phyloP scores from a whole-genome alignment of 2,329 filamentous ascomycete species.

The Ceratocystis ficicola region DNA sequence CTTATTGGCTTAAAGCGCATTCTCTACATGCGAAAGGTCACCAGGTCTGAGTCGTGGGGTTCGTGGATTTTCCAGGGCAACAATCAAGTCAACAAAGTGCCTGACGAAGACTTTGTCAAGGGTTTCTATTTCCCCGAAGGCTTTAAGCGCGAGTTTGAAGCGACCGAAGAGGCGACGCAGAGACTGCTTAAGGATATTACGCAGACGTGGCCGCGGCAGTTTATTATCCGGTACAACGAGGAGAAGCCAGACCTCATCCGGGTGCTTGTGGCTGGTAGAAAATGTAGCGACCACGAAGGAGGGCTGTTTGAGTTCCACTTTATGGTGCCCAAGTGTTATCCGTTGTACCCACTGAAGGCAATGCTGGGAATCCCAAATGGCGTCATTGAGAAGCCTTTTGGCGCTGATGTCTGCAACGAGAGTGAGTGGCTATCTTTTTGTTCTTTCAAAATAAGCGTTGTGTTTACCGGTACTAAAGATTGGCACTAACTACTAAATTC shows the following conservation, averaged over 20 bases:
- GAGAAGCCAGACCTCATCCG: slow-evolving; percentile 3
- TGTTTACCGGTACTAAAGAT: too few species aligned
- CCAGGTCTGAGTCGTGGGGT: slow-evolving; percentile 4
- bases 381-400: slow-evolving; percentile 9
- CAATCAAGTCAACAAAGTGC: not conserved
- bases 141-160: slow-evolving; percentile 7
- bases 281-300: slow-evolving; percentile 5
- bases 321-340: slow-evolving; percentile 8
- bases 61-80: slow-evolving; percentile 10
- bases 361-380: slow-evolving; percentile 9
- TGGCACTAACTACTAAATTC: too few species aligned
- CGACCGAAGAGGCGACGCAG: slow-evolving; percentile 1
- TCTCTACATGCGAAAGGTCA: not conserved
- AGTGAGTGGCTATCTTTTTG: not conserved
- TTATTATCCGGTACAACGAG: slow-evolving; percentile 5
- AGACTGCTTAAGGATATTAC: slow-evolving; percentile 4
- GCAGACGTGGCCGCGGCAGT: slow-evolving; percentile 8
- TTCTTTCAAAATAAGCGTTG: too few species aligned
- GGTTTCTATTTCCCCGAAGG: slow-evolving; percentile 2
- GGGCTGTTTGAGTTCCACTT: slow-evolving; percentile 11
- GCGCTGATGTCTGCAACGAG: slow-evolving; percentile 5
- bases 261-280: slow-evolving; percentile 1
- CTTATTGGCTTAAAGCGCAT: slow-evolving; percentile 3
- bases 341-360: not conserved
- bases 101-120: not conserved